A percentile compares a stretch with the other conserved stretches of the same genome.
Conservation (phyloP, 352 stramenopile species). For the Pythium pyrilobum region DNA sequence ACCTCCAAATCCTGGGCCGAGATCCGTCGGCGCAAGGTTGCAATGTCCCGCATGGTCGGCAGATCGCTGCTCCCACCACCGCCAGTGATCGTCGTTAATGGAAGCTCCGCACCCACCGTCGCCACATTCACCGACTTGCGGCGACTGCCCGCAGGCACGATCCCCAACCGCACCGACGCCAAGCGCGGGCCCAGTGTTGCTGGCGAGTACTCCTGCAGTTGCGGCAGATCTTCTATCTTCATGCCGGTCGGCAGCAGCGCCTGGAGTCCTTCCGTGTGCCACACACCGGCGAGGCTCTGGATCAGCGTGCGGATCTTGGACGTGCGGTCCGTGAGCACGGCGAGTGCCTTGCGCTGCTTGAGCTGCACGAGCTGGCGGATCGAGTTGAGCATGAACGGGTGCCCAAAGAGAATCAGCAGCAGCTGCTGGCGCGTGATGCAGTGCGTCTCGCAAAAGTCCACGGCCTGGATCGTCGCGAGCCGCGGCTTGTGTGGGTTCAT, state of each 20-base stretch:
- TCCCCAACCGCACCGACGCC: slow-evolving; percentile 4
- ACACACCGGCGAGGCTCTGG: slow-evolving; percentile 58
- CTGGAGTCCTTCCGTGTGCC: slow-evolving; percentile 47
- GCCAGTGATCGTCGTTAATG: neutral
- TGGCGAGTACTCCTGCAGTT: slow-evolving; percentile 39
- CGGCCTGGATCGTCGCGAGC: slow-evolving; percentile 66
- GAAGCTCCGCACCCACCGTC: neutral
- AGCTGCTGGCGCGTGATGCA: slow-evolving; percentile 48
- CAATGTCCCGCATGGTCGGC: no score
- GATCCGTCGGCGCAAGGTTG: no score
- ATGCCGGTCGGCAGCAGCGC: slow-evolving; percentile 33
- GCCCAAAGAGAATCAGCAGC: slow-evolving; percentile 36
- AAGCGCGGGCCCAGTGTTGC: neutral
- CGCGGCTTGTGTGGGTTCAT: slow-evolving; percentile 61
- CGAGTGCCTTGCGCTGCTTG: slow-evolving; percentile 49
- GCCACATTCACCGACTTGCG: slow-evolving; percentile 9
- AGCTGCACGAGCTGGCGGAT: slow-evolving; percentile 47
- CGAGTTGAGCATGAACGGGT: slow-evolving; percentile 59
- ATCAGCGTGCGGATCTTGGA: slow-evolving; percentile 55
- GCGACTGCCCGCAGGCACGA: neutral
- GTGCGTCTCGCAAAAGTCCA: slow-evolving; percentile 80
- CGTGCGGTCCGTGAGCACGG: slow-evolving; percentile 46
- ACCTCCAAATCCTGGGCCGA: no score
- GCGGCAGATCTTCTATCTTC: slow-evolving; percentile 26
- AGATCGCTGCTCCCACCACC: neutral